These are phyloP conservation scores for Gossypium sturtianum DNA, from an alignment of 345 rosid species.

Conservation along the genomic window DNA sequence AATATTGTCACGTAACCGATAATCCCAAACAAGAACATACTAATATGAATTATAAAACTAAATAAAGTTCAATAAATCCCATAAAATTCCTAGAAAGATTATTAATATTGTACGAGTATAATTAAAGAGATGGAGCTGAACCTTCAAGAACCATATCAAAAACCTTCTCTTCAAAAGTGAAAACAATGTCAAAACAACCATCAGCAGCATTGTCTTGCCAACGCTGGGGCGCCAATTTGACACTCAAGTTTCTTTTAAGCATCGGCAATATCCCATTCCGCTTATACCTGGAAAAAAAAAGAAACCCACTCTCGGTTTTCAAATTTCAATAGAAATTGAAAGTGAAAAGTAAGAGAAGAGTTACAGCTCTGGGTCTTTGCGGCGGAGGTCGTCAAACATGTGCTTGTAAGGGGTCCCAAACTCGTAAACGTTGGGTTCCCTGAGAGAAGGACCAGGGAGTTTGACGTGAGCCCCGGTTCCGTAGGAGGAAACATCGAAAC, in stretches of 20 bases:
- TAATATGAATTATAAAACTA: background rate
- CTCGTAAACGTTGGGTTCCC: conserved; percentile 90
- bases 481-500: conserved; percentile 90
- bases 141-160: conserved; percentile 90
- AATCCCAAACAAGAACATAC: background rate
- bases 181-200: conserved; percentile 72
- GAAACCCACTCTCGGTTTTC: background rate
- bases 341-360: background rate
- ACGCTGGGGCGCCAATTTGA: conserved; percentile 84
- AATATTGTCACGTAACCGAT: background rate
- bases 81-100: too few species aligned
- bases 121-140: conserved; percentile 11
- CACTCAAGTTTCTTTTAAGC: conserved; percentile 80
- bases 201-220: conserved; percentile 95
- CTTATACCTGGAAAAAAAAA: conserved; percentile 53
- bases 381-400: conserved; percentile 92
- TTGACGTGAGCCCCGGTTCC: conserved; percentile 91
- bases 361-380: conserved; percentile 96
- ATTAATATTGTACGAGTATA: background rate
- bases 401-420: conserved; percentile 95
- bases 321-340: background rate
- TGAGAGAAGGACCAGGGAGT: conserved; percentile 80
- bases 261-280: conserved; percentile 88
- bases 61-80: too few species aligned
- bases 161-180: conserved; percentile 89